These are phyloP conservation scores for Tetradesmus lagerheimii DNA, from an alignment of 139 green algal species.

Conservation along the genomic window DNA sequence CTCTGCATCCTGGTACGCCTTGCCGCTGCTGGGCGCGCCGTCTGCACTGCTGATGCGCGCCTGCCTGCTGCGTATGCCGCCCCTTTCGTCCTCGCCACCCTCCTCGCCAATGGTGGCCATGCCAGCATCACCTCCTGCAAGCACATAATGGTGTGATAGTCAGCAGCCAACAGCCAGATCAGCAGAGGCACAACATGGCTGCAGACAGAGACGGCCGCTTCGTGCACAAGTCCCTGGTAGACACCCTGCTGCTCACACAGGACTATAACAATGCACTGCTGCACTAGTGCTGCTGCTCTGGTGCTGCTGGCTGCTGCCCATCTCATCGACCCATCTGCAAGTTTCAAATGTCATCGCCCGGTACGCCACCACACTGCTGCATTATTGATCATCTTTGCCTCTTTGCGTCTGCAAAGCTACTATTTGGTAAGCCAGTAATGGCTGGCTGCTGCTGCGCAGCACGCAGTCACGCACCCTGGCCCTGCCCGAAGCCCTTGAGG, in stretches of 20 bases:
- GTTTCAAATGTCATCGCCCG: no score
- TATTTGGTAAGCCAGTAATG: no score
- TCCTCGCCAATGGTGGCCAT: slow-evolving; percentile 62
- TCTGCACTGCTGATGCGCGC: not conserved
- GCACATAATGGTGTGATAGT: no score
- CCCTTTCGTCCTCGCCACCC: slow-evolving; percentile 33
- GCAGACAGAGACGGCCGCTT: no score
- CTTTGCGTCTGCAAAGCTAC: no score
- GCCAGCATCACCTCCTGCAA: not conserved
- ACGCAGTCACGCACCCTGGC: not conserved
- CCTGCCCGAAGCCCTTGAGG: slow-evolving; percentile 58
- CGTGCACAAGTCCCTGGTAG: no score
- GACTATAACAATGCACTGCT: not conserved
- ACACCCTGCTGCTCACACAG: not conserved
- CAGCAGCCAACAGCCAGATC: not conserved
- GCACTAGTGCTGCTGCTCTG: not conserved
- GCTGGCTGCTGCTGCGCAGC: no score
- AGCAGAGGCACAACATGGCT: not conserved
- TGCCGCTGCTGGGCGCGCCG: not conserved
- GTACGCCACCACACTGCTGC: no score
- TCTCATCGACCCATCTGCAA: no score
- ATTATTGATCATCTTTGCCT: no score
- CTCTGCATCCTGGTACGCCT: not conserved
- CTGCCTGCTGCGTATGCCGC: not conserved
- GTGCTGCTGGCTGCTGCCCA: not conserved